phyloP scores from a whole-genome alignment of 73 alveolate species.

The Stentor roeselii region DNA sequence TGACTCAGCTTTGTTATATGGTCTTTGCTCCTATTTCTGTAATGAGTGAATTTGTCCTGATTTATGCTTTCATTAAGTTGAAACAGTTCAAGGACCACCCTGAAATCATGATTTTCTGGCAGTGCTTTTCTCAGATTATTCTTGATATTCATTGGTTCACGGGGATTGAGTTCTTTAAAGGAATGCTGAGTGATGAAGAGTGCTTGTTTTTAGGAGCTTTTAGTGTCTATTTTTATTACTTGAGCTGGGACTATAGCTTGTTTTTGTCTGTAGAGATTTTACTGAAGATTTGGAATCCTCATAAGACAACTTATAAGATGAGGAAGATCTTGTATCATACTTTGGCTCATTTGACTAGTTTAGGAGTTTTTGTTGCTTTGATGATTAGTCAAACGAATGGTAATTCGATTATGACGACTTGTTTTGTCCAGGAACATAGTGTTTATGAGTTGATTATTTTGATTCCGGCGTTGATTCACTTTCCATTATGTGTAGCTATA shows the following conservation, averaged over 20 bases:
- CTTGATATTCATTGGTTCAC: slow-evolving; percentile 10
- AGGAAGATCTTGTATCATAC: not conserved
- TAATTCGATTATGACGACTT: not conserved
- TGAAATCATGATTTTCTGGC: slow-evolving; percentile 1
- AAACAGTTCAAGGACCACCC: slow-evolving; percentile 15
- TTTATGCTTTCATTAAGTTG: not conserved
- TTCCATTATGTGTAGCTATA: not conserved
- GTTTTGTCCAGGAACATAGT: not conserved
- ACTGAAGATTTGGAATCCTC: not conserved
- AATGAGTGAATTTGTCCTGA: not conserved
- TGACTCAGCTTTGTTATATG: not conserved
- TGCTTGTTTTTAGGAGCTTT: not conserved
- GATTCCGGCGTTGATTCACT: not conserved
- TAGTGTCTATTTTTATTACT: not conserved
- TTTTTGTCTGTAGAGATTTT: not conserved
- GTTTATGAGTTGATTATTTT: not conserved
- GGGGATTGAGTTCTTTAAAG: not conserved
- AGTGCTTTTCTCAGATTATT: not conserved
- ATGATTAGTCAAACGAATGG: not conserved
- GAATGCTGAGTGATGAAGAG: not conserved
- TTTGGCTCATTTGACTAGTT: not conserved
- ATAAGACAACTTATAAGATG: not conserved
- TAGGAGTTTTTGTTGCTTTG: not conserved
- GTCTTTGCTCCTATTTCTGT: not conserved
- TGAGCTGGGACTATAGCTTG: not conserved